These are phyloP conservation scores for Phylloporus sp. DNA, from an alignment of 1,284 basidiomycete species.

Conservation along the genomic window DNA sequence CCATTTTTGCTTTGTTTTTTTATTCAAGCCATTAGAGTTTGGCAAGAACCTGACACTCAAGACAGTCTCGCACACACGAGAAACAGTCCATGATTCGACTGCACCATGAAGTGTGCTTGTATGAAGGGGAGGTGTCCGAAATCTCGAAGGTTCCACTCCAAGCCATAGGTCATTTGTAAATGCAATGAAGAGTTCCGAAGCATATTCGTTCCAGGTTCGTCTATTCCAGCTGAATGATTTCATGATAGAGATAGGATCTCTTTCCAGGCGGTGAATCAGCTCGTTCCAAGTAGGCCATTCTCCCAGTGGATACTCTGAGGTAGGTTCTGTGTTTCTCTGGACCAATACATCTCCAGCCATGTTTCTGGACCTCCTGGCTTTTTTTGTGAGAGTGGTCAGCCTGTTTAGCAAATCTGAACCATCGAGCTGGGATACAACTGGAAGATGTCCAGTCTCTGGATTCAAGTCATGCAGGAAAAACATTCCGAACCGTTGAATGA, in stretches of 20 bases:
- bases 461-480: slow-evolving; percentile 22
- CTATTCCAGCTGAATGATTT: background rate
- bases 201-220: slow-evolving; percentile 3
- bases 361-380: background rate
- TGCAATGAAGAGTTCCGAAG: slow-evolving; percentile 12
- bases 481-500: slow-evolving; percentile 14
- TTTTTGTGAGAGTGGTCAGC: background rate
- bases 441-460: slow-evolving; percentile 9
- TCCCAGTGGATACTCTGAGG: slow-evolving; percentile 9
- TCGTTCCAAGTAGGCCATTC: slow-evolving; percentile 16
- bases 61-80: background rate
- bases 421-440: background rate
- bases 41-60: slow-evolving; percentile 11
- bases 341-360: background rate
- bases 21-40: slow-evolving; percentile 7
- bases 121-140: background rate
- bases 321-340: background rate
- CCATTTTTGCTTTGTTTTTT: background rate
- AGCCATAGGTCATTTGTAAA: slow-evolving; percentile 22
- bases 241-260: background rate
- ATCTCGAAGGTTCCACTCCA: background rate
- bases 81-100: slow-evolving; percentile 13
- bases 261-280: background rate
- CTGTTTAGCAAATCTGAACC: background rate
- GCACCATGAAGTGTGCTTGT: slow-evolving; percentile 2